Evolutionary conservation across 805 yeast species (phyloP), one percentile per base, ranked within the genome.

Genomic region (Kuraishia borneana): DNA sequence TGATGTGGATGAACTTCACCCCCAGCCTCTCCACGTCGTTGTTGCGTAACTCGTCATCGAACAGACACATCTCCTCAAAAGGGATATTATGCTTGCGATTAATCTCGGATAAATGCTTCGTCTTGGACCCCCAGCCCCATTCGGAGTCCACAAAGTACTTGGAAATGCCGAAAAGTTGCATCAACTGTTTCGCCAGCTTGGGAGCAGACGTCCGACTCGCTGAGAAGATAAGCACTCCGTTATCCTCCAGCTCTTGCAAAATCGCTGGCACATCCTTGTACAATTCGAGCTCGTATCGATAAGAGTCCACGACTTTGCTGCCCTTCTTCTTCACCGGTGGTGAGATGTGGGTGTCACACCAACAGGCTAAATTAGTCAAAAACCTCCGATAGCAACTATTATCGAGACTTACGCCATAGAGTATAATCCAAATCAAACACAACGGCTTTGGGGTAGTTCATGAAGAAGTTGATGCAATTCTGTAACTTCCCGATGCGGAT

Each of bases 171-270:
- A 81, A 62, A 37, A 65, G 51, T 6, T 65, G 59, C 34, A 84
- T 55, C 47, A 85, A 53, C 35, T 73, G 70, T 41, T 63, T 63
- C 2, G 95, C 95, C n/a, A 80, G 59, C n/a, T 68, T 62, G 0
- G 95, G 94, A 1, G 84, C 72, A 39, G 73, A 71, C 0, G 96
- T 85, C 43, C 95, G 62, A 18, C 89, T 78, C 0, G 95, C 95
- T 3, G 79, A 75, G 20, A 79, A 66, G 1, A 83, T 65, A 22
- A 51, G 55, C 6, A 77, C 75, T 2, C 56, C 54, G 14, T 71
- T 56, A 1, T 55, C 55, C 21, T 56, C 54, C 36, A 85, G 54
- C 36, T 73, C 77, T 9, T 50, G 46, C 12, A 85, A 55, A 7
- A 85, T 78, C 10, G 60, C 64, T 8, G 73, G 75, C 14, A 85